Base-by-base conservation (phyloP, 768 basidiomycete genomes). In the Lactarius trivialis region DNA sequence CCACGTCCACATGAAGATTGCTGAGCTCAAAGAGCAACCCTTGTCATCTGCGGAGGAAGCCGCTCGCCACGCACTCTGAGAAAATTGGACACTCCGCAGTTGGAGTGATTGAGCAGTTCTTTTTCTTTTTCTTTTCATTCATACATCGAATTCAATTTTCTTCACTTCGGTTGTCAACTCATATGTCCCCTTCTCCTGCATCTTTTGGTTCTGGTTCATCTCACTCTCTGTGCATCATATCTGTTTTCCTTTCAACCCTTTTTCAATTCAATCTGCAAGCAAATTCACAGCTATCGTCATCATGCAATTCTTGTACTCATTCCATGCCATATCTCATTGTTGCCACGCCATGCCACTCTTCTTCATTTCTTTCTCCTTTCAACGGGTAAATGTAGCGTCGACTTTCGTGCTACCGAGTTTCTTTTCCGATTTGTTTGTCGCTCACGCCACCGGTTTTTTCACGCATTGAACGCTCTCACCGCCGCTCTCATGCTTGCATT, bases 1-100 rank as follows among this genome's bases (percentile, higher is more conserved):
- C 68, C 80, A 82, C 65, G 75, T 76, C 39, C 77, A 59, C 34
- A 62, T 60, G 65, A 65, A 61, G 58, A 65, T 66, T 41, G 26
- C 62, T n/a, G 52, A 55, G 45, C 34, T 64, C 51, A 65, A 66
- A 50, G 63, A 51, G 11, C 63, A 64, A 30, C 54, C 58, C 30
- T 51, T 64, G 48, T 17, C 58, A 36, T 33, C 63, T 50, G 26
- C 8, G 32, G 63, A 60, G 53, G 63, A 64, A 54, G 24, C 39
- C 55, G 32, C 24, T 26, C 63, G 55, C 34, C 63, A 64, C 33
- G 54, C 45, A 41, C 63, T 64, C 58, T 64, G 33, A 61, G 41
- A 55, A 54, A 55, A 21, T 12, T 17, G 58, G 58, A 56, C 58
- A 45, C 63, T 60, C 48, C 36, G 9, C 58, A 45, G 48, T 36